phyloP scores from a whole-genome alignment of 116 monocot genomes.

The Trichopus zeylanicus region DNA sequence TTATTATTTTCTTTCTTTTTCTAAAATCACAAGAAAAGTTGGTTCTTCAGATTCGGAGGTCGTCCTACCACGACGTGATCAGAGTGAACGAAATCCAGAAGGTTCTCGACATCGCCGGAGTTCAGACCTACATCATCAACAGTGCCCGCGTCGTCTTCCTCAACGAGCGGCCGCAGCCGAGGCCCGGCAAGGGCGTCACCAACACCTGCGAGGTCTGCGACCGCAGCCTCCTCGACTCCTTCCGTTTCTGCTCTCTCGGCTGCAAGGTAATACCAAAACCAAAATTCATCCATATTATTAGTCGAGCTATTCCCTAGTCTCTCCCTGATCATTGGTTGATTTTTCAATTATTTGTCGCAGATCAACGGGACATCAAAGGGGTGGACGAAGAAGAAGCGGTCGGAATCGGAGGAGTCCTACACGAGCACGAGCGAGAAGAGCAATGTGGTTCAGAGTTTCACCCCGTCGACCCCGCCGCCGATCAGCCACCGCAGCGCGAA shows the following conservation, averaged over 20 bases:
- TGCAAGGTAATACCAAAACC: constrained; percentile 98
- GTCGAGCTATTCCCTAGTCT: no score
- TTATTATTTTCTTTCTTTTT: neutral
- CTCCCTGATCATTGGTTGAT: no score
- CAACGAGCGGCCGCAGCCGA: constrained; percentile 81
- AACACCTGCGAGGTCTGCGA: constrained; percentile 85
- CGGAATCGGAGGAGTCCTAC: neutral
- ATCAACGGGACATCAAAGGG: constrained; percentile 48
- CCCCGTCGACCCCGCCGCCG: constrained; percentile 71
- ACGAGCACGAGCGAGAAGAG: constrained; percentile 36
- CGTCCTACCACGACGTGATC: constrained; percentile 94
- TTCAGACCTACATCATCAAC: constrained; percentile 97
- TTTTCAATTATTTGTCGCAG: constrained; percentile 15
- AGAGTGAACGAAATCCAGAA: constrained; percentile 89
- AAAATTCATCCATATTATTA: no score
- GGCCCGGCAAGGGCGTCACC: constrained; percentile 77
- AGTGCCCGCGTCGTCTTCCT: constrained; percentile 91
- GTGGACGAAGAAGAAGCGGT: constrained; percentile 21
- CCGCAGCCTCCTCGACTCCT: constrained; percentile 78
- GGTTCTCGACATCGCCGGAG: constrained; percentile 69
- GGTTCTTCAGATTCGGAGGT: constrained; percentile 59
- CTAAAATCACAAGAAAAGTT: neutral
- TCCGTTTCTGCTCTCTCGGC: constrained; percentile 93
- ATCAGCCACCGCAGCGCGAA: constrained; percentile 42
- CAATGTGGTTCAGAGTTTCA: constrained; percentile 47